Base-by-base conservation (phyloP, 1,139 yeast genomes). In the Pneumocystis canis region DNA sequence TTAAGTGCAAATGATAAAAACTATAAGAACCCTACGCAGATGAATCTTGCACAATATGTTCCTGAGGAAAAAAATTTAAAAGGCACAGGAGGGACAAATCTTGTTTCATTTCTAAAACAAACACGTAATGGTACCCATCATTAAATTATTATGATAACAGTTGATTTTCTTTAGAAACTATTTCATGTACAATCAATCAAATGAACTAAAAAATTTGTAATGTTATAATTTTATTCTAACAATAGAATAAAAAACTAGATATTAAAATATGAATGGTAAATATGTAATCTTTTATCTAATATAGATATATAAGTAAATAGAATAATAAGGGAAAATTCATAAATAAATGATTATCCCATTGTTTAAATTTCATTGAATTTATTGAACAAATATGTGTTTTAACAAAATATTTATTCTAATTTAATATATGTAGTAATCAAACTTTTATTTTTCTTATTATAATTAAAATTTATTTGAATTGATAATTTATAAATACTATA, bases 31-130 rank as follows among this genome's bases (percentile, higher is more conserved):
- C 16, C 20, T 28, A 31, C 16, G n/a, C 11, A 30, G 11, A 63
- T 58, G 20, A 70, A 68, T 11, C 65, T 69, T 14, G 70, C 71
- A n/a, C 65, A 60, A 39, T n/a, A 35, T 35, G 66, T 71, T 16
- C 67, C 68, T 40, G 67, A 74, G 18, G 68, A 70, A 53, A 77
- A 78, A 67, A 75, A 77, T 68, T 83, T 82, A 67, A 81, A 83
- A 68, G 97, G 97, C 9, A 90, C 97, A 0, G 97, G 97, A 18
- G 97, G 97, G 58, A 90, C 97, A 0, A 84, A 95, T 0, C 78
- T 90, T 69, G 81, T 90, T 66, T 96, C 96, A 37, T 90, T 90
- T 75, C 80, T 90, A 71, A 89, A 89, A 73, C 97, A 90, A 73
- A 90, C 96, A 68, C 82, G 97, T 73, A 97, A 90, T 74, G 97